Percentiles rank a stretch among this genome's conserved stretches.
phyloP scores from a whole-genome alignment of 2,329 filamentous ascomycete species.

The Aureobasidium namibiae region DNA sequence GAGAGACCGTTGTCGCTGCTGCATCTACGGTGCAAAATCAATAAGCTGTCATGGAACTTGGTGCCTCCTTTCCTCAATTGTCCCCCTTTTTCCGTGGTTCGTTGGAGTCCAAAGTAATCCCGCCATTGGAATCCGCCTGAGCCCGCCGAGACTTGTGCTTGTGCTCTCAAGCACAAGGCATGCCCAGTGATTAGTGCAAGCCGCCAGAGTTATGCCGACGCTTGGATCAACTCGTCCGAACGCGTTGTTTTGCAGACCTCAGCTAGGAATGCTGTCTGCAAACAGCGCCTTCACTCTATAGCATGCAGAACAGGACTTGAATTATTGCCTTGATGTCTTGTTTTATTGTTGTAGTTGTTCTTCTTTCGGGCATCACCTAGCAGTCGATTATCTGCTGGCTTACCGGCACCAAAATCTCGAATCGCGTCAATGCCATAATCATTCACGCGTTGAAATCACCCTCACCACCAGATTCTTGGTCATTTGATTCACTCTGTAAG shows the following conservation, averaged over 20 bases:
- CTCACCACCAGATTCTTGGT: neutral
- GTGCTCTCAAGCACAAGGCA: too few relatives aligned
- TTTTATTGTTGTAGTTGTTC: neutral
- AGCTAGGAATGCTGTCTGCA: conserved; percentile 3
- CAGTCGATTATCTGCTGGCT: neutral
- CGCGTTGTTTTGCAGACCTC: conserved; percentile 6
- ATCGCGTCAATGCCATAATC: neutral
- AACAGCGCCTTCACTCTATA: conserved; percentile 1
- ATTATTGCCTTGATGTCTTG: neutral
- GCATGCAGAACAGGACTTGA: neutral
- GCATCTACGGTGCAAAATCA: neutral
- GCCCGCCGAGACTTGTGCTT: neutral
- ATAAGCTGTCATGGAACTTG: neutral
- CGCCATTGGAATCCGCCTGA: too few relatives aligned
- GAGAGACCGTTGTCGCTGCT: neutral
- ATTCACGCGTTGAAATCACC: neutral
- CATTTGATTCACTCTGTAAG: neutral
- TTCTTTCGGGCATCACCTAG: neutral
- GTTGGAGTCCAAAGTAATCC: too few relatives aligned
- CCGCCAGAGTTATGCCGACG: conserved; percentile 5
- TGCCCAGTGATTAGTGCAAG: neutral
- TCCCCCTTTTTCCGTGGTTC: neutral
- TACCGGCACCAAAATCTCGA: neutral
- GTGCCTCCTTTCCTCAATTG: neutral
- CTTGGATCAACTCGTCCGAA: neutral